A percentile compares a stretch with the other conserved stretches of the same genome.
Conservation (phyloP, 768 basidiomycete genomes). For the Psilocybe subaeruginosa region DNA sequence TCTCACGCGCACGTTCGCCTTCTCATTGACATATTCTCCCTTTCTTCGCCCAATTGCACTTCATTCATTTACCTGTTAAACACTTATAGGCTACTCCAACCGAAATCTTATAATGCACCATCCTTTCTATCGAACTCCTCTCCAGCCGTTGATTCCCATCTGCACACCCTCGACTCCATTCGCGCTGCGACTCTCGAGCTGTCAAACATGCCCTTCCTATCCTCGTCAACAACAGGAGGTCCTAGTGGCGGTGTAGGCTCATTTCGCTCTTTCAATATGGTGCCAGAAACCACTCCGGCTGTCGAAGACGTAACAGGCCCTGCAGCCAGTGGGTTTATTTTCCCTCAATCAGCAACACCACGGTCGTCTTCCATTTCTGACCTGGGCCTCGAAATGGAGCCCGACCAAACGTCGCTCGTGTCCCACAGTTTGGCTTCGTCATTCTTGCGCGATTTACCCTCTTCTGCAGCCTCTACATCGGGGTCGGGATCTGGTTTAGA, state of each 20-base stretch:
- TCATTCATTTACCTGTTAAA: slow-evolving; percentile 9
- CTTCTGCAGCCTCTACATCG: slow-evolving; percentile 14
- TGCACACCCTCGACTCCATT: slow-evolving; percentile 67
- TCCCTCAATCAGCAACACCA: slow-evolving; percentile 21
- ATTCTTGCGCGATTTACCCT: slow-evolving; percentile 19
- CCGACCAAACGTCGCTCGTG: slow-evolving; percentile 16
- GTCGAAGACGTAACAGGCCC: not conserved
- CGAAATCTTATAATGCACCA: slow-evolving; percentile 47
- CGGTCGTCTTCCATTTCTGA: slow-evolving; percentile 18
- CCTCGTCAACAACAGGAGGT: slow-evolving; percentile 13
- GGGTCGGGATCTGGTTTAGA: slow-evolving; percentile 20
- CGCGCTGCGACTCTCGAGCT: slow-evolving; percentile 69
- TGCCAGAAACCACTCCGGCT: not conserved
- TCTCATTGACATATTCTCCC: not conserved
- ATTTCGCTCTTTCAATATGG: slow-evolving; percentile 10
- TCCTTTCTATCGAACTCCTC: slow-evolving; percentile 10
- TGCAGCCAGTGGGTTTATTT: slow-evolving; percentile 22
- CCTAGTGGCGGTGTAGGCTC: slow-evolving; percentile 3
- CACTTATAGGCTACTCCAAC: slow-evolving; percentile 54
- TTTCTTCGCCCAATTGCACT: slow-evolving; percentile 10
- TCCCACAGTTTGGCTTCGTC: slow-evolving; percentile 23
- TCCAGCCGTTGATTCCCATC: slow-evolving; percentile 20
- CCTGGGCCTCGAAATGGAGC: slow-evolving; percentile 19
- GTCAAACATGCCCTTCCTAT: slow-evolving; percentile 51
- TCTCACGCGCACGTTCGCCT: slow-evolving; percentile 23